Evolutionary conservation across 164 flowering plant genomes (phyloP), one percentile per base, ranked within the genome.

Genomic region (Annona cherimola): DNA sequence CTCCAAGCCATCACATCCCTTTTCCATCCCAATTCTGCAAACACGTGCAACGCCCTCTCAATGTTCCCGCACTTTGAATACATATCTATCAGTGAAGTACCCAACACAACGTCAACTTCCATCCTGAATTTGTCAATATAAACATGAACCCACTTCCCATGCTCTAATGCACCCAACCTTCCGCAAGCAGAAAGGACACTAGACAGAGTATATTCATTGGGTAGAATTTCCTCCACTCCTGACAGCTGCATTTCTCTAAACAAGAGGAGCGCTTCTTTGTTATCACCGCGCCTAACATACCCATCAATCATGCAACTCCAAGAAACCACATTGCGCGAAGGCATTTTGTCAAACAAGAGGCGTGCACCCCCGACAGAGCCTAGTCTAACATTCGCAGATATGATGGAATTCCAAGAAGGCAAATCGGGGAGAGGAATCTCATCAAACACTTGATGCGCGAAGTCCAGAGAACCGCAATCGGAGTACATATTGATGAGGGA

Each of bases 21-120:
- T 8, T 78, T 61, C 19, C 73, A 12, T n/a, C 82, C 79, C 74
- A 81, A 65, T 26, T 67, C 62, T 42, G 26, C 7, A 67, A 83
- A 81, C 39, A 81, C 82, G 50, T 46, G 35, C 42, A 69, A 66
- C 2, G 84, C 81, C 54, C 76, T 76, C 43, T 79, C 80, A 62
- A 79, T 73, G 67, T 78, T 74, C 65, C 91, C 96, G 73, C 96
- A 90, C 73, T 91, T 89, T 1, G 92, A 86, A 78, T 89, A 91
- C 96, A 91, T 91, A 67, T 89, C 93, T 68, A 91, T 78, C 76
- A 91, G 78, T 26, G 93, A 62, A 68, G 84, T 79, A 12, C 82
- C 84, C 2, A 82, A 63, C 18, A 80, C 76, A 39, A 68, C 76
- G 68, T 78, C 76, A 16, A 82, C 54, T 66, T 69, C 41, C 69